Conservation (phyloP, 805 yeast species). For the Ascoidea asiatica region DNA sequence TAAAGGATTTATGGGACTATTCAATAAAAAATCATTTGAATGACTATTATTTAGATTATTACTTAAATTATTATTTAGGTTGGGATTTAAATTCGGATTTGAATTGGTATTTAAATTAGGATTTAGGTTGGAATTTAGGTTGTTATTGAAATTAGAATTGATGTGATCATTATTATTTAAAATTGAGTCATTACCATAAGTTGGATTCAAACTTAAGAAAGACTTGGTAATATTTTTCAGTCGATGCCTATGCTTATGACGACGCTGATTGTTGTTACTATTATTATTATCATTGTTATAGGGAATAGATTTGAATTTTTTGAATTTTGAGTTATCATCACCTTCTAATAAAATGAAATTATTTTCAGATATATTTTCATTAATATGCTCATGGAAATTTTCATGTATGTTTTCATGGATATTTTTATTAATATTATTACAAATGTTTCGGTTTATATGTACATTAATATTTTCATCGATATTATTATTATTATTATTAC, state of each 20-base stretch:
- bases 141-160: not conserved
- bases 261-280: constrained; percentile 26
- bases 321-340: not conserved
- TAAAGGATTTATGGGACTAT: too few relatives aligned
- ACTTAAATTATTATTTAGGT: constrained; percentile 7
- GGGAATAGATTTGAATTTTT: constrained; percentile 4
- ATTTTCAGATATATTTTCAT: not conserved
- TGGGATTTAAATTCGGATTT: not conserved
- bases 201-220: too few relatives aligned
- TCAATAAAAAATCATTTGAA: too few relatives aligned
- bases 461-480: not conserved
- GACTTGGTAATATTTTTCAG: not conserved
- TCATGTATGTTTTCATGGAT: not conserved
- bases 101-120: not conserved
- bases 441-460: not conserved
- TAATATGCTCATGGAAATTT: too few relatives aligned
- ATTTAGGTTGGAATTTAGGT: not conserved
- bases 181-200: not conserved
- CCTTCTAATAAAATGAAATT: too few relatives aligned
- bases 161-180: too few relatives aligned
- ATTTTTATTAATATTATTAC: too few relatives aligned
- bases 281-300: constrained; percentile 21
- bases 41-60: constrained; percentile 7
- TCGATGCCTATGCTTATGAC: constrained; percentile 21
- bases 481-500: not conserved